Evolutionary conservation across 2,329 filamentous ascomycete species (phyloP).

Genomic region (Aureobasidium sp.): DNA sequence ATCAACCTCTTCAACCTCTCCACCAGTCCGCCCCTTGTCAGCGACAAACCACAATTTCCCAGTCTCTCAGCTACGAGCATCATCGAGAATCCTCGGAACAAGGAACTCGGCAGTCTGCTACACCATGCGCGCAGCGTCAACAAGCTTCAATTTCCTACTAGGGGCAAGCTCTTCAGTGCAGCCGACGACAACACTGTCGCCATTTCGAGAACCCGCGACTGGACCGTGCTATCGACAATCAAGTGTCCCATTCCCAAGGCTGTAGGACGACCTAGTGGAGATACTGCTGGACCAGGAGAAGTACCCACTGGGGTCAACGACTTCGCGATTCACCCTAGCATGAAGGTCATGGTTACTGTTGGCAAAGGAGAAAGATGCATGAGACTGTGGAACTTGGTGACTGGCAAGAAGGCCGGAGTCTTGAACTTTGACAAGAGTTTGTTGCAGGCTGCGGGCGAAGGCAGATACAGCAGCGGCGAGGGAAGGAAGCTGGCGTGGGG

Average conservation of each 20-base stretch:
- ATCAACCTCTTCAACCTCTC: conserved; percentile 93
- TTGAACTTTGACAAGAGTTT: conserved; percentile 72
- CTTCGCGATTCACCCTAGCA: conserved; percentile 90
- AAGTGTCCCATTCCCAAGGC: conserved; percentile 80
- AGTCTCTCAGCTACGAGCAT: conserved; percentile 62
- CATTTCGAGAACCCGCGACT: conserved; percentile 79
- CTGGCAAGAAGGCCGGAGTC: conserved; percentile 89
- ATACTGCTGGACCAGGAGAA: conserved; percentile 74
- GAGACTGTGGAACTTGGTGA: conserved; percentile 93
- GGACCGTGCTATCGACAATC: conserved; percentile 78
- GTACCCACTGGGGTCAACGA: conserved; percentile 85
- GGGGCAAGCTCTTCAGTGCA: conserved; percentile 78
- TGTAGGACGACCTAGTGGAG: conserved; percentile 72
- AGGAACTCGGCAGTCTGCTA: conserved; percentile 75
- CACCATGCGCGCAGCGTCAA: conserved; percentile 83
- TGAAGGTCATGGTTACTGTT: conserved; percentile 94
- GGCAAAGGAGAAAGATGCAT: conserved; percentile 84
- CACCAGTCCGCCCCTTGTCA: conserved; percentile 42
- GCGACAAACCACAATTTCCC: conserved; percentile 49
- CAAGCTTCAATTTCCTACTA: conserved; percentile 69
- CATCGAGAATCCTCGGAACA: conserved; percentile 76
- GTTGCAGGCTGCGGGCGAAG: conserved; percentile 66
- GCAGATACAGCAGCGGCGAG: conserved; percentile 69
- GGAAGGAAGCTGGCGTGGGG: conserved; percentile 78
- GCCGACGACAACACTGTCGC: conserved; percentile 88